phyloP scores from a whole-genome alignment of 2,329 filamentous ascomycete genomes.

The Ceratocystis ficicola region DNA sequence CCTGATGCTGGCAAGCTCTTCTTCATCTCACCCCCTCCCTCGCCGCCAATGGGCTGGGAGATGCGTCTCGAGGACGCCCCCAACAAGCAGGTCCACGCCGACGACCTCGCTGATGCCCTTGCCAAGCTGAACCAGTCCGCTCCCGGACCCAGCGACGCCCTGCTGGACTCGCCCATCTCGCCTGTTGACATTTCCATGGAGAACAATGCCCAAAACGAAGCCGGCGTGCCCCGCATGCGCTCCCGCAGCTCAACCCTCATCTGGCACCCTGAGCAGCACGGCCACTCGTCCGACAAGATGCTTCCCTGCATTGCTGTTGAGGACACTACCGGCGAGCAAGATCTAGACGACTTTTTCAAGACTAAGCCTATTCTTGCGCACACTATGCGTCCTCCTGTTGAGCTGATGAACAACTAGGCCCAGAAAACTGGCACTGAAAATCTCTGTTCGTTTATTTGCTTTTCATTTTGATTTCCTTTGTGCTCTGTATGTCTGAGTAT shows the following conservation, averaged over 20 bases:
- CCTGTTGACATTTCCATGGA: conserved; percentile 31
- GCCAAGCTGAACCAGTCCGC: conserved; percentile 45
- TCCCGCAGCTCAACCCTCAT: conserved; percentile 55
- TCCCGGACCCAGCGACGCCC: conserved; percentile 22
- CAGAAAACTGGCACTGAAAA: conserved; percentile 21
- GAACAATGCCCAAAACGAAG: conserved; percentile 23
- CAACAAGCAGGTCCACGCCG: conserved; percentile 57
- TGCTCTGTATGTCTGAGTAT: background rate
- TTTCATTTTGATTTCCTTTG: background rate
- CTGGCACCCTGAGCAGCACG: conserved; percentile 48
- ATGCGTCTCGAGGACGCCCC: conserved; percentile 55
- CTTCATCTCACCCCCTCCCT: conserved; percentile 59
- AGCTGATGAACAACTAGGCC: conserved; percentile 43
- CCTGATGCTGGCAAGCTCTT: conserved; percentile 59
- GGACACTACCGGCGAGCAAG: conserved; percentile 47
- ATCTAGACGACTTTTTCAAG: conserved; percentile 36
- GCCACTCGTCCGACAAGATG: conserved; percentile 36
- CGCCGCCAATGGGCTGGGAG: conserved; percentile 57
- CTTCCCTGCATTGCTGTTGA: conserved; percentile 55
- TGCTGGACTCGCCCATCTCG: conserved; percentile 30
- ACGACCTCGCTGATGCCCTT: conserved; percentile 55
- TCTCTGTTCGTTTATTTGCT: conserved; percentile 1
- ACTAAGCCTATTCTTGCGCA: conserved; percentile 32
- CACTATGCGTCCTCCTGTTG: conserved; percentile 51
- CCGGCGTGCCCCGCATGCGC: conserved; percentile 29